A percentile compares a stretch with the other conserved stretches of the same genome.
phyloP scores from a whole-genome alignment of 495 filamentous ascomycete genomes.

The Delitschia confertaspora region DNA sequence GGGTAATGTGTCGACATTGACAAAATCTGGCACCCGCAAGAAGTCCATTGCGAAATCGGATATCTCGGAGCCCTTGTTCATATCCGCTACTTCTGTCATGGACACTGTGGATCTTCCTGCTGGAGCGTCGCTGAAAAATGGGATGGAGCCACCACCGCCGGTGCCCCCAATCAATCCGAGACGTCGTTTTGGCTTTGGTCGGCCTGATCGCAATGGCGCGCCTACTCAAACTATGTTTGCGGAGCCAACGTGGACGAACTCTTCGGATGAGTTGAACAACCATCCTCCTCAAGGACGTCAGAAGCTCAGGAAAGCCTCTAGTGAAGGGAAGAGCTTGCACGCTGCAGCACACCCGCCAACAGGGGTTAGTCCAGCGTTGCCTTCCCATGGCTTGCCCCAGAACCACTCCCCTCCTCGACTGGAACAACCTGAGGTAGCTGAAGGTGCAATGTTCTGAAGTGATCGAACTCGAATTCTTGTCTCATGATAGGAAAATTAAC shows the following conservation, averaged over 20 bases:
- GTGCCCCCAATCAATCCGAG: constrained; percentile 35
- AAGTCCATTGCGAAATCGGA: constrained; percentile 60
- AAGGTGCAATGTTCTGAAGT: too few relatives aligned
- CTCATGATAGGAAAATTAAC: too few relatives aligned
- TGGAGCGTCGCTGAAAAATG: constrained; percentile 36
- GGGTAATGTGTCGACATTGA: constrained; percentile 20
- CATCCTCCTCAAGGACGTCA: constrained; percentile 8
- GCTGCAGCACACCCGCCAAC: constrained; percentile 12
- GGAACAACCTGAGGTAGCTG: too few relatives aligned
- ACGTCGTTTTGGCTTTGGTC: constrained; percentile 29
- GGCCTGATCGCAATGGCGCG: constrained; percentile 11
- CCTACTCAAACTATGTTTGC: constrained; percentile 15
- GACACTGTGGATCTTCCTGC: constrained; percentile 37
- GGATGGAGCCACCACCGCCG: constrained; percentile 29
- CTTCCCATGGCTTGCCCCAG: too few relatives aligned
- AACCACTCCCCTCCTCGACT: too few relatives aligned
- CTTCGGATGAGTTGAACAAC: constrained; percentile 19
- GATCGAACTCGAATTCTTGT: too few relatives aligned
- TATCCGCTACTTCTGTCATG: constrained; percentile 68
- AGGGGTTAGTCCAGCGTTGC: constrained; percentile 16
- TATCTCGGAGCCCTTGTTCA: constrained; percentile 76
- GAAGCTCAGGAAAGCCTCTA: constrained; percentile 23
- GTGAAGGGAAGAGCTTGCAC: constrained; percentile 25
- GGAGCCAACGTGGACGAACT: constrained; percentile 18
- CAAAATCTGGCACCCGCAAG: constrained; percentile 44